Percentiles rank a stretch among this genome's conserved stretches.
Evolutionary conservation across 2,329 filamentous ascomycete species (phyloP).

Genomic region (Pezicula carpinea): DNA sequence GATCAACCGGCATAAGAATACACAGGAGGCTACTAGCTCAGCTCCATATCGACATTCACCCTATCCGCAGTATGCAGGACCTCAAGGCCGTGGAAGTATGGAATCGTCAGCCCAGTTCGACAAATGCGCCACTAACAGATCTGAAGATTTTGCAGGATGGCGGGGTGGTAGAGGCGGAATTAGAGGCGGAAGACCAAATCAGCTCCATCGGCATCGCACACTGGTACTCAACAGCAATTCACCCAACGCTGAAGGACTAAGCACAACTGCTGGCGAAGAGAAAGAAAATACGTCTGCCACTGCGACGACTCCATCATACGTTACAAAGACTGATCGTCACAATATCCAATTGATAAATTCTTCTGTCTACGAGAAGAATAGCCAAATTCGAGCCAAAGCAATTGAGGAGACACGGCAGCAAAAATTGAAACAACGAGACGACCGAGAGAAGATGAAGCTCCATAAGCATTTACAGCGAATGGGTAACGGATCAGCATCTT

Average conservation of each 20-base stretch:
- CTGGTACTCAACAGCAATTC: conserved; percentile 55
- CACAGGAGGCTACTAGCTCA: conserved; percentile 33
- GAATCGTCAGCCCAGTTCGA: conserved; percentile 1
- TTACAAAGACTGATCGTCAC: conserved; percentile 70
- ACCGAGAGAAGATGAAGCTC: conserved; percentile 56
- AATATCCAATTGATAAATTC: conserved; percentile 75
- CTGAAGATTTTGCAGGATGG: conserved; percentile 20
- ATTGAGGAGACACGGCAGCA: conserved; percentile 65
- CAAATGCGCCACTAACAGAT: conserved; percentile 12
- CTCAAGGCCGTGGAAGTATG: conserved; percentile 17
- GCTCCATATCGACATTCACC: conserved; percentile 25
- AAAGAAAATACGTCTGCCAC: conserved; percentile 6
- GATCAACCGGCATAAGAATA: conserved; percentile 75
- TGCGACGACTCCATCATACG: conserved; percentile 46
- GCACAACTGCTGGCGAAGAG: conserved; percentile 15
- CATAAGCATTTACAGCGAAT: conserved; percentile 38
- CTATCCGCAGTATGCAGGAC: conserved; percentile 6
- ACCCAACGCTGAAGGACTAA: not conserved
- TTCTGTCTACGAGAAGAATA: conserved; percentile 70
- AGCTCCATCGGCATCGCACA: conserved; percentile 50
- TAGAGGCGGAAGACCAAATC: conserved; percentile 32
- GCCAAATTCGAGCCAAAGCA: conserved; percentile 61
- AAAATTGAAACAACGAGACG: conserved; percentile 48
- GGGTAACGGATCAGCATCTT: conserved; percentile 16
- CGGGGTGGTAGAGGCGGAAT: conserved; percentile 21